Conservation (phyloP, 208 protist species). For the Cochliopodium minus region DNA sequence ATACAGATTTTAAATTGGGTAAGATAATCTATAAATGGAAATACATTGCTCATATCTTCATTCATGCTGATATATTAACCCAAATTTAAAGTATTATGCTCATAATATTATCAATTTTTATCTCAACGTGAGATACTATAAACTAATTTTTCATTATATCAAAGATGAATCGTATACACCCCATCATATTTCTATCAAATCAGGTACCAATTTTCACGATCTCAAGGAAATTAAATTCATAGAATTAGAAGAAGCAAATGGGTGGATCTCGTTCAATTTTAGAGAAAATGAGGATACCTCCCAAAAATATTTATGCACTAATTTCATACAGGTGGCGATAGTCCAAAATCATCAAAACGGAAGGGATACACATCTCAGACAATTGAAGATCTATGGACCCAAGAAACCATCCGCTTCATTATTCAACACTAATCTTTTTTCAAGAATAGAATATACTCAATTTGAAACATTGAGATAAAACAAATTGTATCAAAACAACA, state of each 20-base stretch:
- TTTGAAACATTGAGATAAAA: no score
- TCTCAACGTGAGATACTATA: neutral
- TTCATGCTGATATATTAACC: no score
- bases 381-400: slow-evolving; percentile 40
- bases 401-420: no score
- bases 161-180: slow-evolving; percentile 55
- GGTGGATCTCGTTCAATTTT: slow-evolving; percentile 37
- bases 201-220: slow-evolving; percentile 36
- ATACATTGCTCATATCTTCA: no score
- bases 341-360: slow-evolving; percentile 48
- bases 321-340: slow-evolving; percentile 41
- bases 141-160: slow-evolving; percentile 36
- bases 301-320: slow-evolving; percentile 1
- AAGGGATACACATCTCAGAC: slow-evolving; percentile 52
- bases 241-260: slow-evolving; percentile 34
- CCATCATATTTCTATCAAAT: slow-evolving; percentile 29
- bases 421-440: no score
- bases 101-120: neutral
- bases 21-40: neutral
- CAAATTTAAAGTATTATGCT: no score
- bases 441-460: no score
- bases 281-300: neutral
- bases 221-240: slow-evolving; percentile 30
- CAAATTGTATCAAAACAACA: no score
- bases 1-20: neutral